Percentiles rank a stretch among this genome's conserved stretches.
These are phyloP conservation scores for Chytriomyces sp. DNA, from an alignment of 192 early-diverging fungal genomes.

Conservation along the genomic window DNA sequence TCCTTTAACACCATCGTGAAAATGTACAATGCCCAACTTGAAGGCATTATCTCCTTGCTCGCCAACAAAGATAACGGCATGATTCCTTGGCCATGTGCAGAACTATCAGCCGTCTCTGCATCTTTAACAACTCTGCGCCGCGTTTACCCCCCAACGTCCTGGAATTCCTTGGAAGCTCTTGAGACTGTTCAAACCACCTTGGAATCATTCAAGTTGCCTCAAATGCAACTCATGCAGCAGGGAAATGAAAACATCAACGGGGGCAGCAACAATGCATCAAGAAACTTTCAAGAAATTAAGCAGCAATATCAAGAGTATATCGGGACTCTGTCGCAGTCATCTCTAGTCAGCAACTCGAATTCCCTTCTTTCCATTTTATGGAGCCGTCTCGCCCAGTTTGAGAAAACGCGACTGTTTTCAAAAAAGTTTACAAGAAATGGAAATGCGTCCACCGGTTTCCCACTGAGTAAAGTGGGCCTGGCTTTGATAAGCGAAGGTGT, in stretches of 20 bases:
- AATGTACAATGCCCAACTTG: conserved; percentile 18
- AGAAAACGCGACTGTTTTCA: not conserved
- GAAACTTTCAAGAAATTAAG: not conserved
- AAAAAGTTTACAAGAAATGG: not conserved
- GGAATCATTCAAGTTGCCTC: conserved; percentile 8
- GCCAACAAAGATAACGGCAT: not conserved
- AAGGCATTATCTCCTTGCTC: conserved; percentile 1
- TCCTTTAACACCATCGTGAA: conserved; percentile 24
- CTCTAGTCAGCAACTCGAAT: not conserved
- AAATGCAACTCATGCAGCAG: not conserved
- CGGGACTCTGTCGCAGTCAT: not conserved
- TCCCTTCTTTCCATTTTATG: not conserved
- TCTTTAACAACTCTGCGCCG: conserved; percentile 9
- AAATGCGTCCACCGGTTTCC: not conserved
- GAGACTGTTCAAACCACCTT: not conserved
- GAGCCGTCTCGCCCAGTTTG: conserved; percentile 1
- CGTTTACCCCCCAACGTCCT: conserved; percentile 9
- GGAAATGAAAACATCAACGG: not conserved
- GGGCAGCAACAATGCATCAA: too few species aligned
- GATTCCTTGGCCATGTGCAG: conserved; percentile 5
- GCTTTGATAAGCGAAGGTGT: not conserved
- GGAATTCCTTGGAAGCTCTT: conserved; percentile 6
- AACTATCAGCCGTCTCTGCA: too few species aligned
- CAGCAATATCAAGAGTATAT: conserved; percentile 11
- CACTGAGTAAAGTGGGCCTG: conserved; percentile 11